Percentiles rank a stretch among this genome's conserved stretches.
phyloP scores from a whole-genome alignment of 164 flowering plant genomes.

The Kalanchoe fedtschenkoi region DNA sequence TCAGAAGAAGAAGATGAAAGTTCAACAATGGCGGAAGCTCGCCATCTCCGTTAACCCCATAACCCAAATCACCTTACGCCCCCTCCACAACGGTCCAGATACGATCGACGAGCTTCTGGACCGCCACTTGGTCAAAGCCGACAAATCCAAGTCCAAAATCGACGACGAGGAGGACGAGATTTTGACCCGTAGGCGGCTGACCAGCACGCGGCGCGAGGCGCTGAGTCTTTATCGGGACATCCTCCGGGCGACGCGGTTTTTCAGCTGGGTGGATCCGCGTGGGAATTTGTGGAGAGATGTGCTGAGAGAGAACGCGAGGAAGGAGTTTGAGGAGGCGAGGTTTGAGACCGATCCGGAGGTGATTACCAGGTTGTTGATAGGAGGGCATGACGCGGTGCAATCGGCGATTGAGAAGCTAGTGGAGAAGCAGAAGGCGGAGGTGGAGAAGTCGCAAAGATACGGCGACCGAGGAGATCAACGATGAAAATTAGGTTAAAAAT shows the following conservation, averaged over 20 bases:
- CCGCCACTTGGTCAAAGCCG: slow-evolving; percentile 48
- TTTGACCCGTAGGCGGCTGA: slow-evolving; percentile 36
- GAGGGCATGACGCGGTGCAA: slow-evolving; percentile 63
- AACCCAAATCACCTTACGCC: slow-evolving; percentile 1
- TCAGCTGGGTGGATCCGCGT: slow-evolving; percentile 49
- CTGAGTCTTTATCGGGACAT: slow-evolving; percentile 62
- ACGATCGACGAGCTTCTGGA: slow-evolving; percentile 72
- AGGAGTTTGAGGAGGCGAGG: slow-evolving; percentile 63
- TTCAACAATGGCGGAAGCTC: slow-evolving; percentile 11
- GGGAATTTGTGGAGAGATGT: slow-evolving; percentile 68
- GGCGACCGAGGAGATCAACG: slow-evolving; percentile 17
- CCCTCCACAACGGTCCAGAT: slow-evolving; percentile 66
- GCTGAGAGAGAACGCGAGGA: slow-evolving; percentile 60
- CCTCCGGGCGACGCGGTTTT: slow-evolving; percentile 61
- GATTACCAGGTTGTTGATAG: slow-evolving; percentile 52
- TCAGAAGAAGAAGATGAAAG: not conserved
- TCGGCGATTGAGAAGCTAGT: slow-evolving; percentile 63
- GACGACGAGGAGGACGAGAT: slow-evolving; percentile 40
- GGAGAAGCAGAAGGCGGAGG: slow-evolving; percentile 62
- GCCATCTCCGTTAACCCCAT: not conserved
- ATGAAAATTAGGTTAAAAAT: too few relatives aligned
- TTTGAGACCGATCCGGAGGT: slow-evolving; percentile 70
- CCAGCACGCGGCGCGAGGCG: slow-evolving; percentile 61
- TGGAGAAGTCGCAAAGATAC: slow-evolving; percentile 34
- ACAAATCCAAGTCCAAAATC: slow-evolving; percentile 13